A percentile compares a stretch with the other conserved stretches of the same genome.
phyloP scores from a whole-genome alignment of 2,329 filamentous ascomycete species.

The Colletotrichum costaricense region DNA sequence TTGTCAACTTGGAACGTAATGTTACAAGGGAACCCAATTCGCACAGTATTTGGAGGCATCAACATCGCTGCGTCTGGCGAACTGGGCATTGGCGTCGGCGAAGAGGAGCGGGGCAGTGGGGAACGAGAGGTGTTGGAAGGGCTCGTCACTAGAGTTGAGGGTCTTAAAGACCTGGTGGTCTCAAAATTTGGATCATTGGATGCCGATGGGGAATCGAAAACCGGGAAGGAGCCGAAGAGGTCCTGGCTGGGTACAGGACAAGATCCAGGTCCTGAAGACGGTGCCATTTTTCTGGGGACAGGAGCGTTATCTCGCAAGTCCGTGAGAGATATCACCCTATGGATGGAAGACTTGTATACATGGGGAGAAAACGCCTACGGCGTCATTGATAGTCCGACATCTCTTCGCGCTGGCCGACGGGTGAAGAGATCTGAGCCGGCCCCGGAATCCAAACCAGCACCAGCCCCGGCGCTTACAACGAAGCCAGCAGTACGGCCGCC shows the following conservation, averaged over 20 bases:
- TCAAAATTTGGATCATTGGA: slow-evolving; percentile 77
- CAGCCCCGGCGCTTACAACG: not conserved
- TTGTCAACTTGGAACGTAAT: slow-evolving; percentile 86
- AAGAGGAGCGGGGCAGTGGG: slow-evolving; percentile 93
- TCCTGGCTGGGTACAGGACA: slow-evolving; percentile 80
- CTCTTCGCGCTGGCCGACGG: slow-evolving; percentile 65
- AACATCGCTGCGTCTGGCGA: slow-evolving; percentile 92
- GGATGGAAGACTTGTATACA: slow-evolving; percentile 89
- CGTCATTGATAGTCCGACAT: slow-evolving; percentile 80
- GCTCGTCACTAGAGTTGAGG: slow-evolving; percentile 82
- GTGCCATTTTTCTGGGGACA: slow-evolving; percentile 85
- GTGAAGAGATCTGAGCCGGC: slow-evolving; percentile 42
- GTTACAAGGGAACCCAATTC: slow-evolving; percentile 87
- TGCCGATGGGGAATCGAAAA: slow-evolving; percentile 39
- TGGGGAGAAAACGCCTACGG: slow-evolving; percentile 90
- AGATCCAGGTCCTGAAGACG: slow-evolving; percentile 78
- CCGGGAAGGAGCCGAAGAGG: slow-evolving; percentile 44
- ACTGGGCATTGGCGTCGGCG: slow-evolving; percentile 92
- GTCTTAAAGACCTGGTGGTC: slow-evolving; percentile 88
- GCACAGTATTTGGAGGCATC: slow-evolving; percentile 82
- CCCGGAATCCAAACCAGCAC: not conserved
- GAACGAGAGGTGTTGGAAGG: slow-evolving; percentile 94
- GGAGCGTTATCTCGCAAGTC: slow-evolving; percentile 79
- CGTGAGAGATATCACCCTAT: slow-evolving; percentile 78
- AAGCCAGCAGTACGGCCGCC: not conserved